phyloP scores from a whole-genome alignment of 257 asterid species.

The Solanum boliviense region DNA sequence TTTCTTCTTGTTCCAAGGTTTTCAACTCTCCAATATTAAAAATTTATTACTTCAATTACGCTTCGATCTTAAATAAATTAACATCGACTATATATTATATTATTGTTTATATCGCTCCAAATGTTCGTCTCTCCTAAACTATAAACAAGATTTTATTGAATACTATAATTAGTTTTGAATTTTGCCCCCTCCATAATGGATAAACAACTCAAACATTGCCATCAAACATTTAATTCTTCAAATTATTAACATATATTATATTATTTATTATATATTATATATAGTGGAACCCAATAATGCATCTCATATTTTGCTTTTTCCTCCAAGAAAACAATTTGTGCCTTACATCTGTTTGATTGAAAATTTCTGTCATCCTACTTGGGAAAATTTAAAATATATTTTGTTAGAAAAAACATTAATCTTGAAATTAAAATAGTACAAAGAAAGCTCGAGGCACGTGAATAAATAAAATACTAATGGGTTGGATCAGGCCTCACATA shows the following conservation, averaged over 20 bases:
- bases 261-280: too few species aligned
- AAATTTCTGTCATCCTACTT: background rate
- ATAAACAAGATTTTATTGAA: background rate
- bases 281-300: background rate
- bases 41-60: accelerated
- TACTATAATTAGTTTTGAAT: background rate
- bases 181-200: background rate
- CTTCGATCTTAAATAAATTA: background rate
- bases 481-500: too few species aligned
- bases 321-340: background rate
- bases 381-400: background rate
- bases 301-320: background rate
- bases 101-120: background rate
- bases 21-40: background rate
- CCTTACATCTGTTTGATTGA: background rate
- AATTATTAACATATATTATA: background rate
- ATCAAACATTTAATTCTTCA: background rate
- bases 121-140: background rate
- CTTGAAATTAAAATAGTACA: background rate
- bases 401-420: background rate
- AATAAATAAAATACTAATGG: background rate
- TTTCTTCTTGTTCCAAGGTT: background rate
- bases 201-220: background rate
- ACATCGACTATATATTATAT: background rate
- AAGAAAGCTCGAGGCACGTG: background rate